Base-by-base conservation (phyloP, 177 flowering plant genomes). In the Telopea speciosissima region DNA sequence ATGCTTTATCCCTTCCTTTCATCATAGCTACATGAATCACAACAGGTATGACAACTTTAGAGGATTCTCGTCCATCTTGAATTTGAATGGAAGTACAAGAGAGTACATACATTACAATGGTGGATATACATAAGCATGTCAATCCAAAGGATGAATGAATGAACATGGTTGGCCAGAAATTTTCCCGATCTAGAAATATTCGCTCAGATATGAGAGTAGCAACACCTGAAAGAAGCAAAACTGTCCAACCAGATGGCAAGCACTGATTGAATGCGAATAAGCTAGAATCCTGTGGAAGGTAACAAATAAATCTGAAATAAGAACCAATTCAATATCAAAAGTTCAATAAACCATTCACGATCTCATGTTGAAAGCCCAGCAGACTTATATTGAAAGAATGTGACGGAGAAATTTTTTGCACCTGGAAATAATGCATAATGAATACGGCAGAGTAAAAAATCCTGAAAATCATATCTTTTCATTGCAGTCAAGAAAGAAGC, bases 391-490 rank as follows among this genome's bases (percentile, higher is more conserved):
- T 19, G 33, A 26, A 8, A 64, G 25, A 25, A 60, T 22, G 17
- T 58, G 14, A 56, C 14, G 14, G 23, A 22, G 25, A 49, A 49
- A 49, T 49, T 49, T 5, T 12, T 12, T 24, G 22, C 79, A 91
- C 99, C 97, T 89, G 80, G 77, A 95, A 95, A 79, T 85, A 91
- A 22, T 69, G 76, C 79, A 81, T 86, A 81, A 95, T 93, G 83
- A 95, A 93, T 58, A 84, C 62, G 26, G 87, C 83, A 23, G 97
- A 95, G 73, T 95, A 92, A 26, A 73, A 69, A 49, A 95, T 93
- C 82, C 97, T 87, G 73, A 91, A 72, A 66, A 81, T 63, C 97
- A 92, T 91, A 84, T 90, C 97, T 92, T 31, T 45, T 73, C 26
- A 65, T 10, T 62, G 36, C 24, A 77, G 87, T 92, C 74, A 90